phyloP scores from a whole-genome alignment of 805 yeast genomes.

The Nakazawaea pomicola region DNA sequence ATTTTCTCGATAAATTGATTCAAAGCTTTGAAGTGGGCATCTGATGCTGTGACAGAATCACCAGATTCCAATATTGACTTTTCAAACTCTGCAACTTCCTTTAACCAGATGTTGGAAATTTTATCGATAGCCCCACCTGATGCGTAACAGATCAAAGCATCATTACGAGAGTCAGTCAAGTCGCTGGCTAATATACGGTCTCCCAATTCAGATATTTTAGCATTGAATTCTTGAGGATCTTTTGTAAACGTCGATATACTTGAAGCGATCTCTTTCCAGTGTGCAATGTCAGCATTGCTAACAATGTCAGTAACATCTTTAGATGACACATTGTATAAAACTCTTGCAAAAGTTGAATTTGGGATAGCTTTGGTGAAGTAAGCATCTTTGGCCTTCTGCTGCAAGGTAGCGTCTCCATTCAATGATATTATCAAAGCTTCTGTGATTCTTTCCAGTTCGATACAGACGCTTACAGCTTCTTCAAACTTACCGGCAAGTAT shows the following conservation, averaged over 20 bases:
- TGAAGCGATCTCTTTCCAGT: slow-evolving; percentile 82
- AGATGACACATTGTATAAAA: slow-evolving; percentile 60
- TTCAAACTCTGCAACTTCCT: slow-evolving; percentile 51
- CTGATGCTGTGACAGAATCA: slow-evolving; percentile 56
- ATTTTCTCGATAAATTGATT: slow-evolving; percentile 81
- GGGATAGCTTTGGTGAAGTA: slow-evolving; percentile 58
- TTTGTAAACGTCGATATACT: slow-evolving; percentile 55
- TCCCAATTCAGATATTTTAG: slow-evolving; percentile 64
- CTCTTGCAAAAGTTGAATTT: slow-evolving; percentile 59
- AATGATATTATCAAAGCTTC: slow-evolving; percentile 85
- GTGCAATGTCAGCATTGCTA: slow-evolving; percentile 64
- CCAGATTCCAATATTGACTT: slow-evolving; percentile 35
- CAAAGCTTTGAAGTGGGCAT: slow-evolving; percentile 79
- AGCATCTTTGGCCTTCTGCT: slow-evolving; percentile 63
- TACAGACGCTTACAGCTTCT: slow-evolving; percentile 62
- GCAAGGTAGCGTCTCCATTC: slow-evolving; percentile 56
- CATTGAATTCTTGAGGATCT: slow-evolving; percentile 44
- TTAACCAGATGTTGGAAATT: slow-evolving; percentile 77
- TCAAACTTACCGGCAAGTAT: slow-evolving; percentile 59
- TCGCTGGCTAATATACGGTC: slow-evolving; percentile 57
- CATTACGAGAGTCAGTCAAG: slow-evolving; percentile 45
- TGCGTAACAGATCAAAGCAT: slow-evolving; percentile 73
- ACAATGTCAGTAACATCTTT: slow-evolving; percentile 62
- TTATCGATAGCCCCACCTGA: slow-evolving; percentile 80
- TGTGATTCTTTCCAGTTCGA: slow-evolving; percentile 54